These are phyloP conservation scores for Saccharomyces hybrid DNA, from an alignment of 1,139 yeast genomes.

Conservation along the genomic window DNA sequence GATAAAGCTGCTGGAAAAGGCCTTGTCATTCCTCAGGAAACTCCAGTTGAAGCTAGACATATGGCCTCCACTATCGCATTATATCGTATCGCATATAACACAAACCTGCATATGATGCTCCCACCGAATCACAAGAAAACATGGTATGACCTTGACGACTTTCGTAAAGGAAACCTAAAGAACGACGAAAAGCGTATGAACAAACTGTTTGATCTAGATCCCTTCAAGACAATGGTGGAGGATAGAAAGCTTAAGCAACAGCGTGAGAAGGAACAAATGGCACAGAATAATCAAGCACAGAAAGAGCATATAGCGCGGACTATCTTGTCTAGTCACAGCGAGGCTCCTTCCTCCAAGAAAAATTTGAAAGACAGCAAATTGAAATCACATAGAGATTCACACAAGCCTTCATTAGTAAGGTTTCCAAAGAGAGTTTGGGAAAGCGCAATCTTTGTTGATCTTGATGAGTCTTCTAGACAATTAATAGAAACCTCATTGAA, in stretches of 20 bases:
- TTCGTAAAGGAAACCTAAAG: conserved; percentile 39
- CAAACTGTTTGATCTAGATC: conserved; percentile 55
- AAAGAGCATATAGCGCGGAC: conserved; percentile 33
- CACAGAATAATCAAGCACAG: conserved; percentile 32
- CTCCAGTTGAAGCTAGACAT: conserved; percentile 85
- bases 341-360: conserved; percentile 3
- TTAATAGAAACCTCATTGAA: conserved; percentile 49
- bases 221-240: conserved; percentile 57
- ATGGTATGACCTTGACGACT: conserved; percentile 66
- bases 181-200: conserved; percentile 39
- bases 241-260: conserved; percentile 40
- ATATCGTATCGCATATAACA: conserved; percentile 69
- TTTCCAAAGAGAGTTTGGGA: conserved; percentile 65
- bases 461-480: conserved; percentile 38
- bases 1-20: conserved; percentile 32
- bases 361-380: conserved; percentile 5
- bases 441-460: conserved; percentile 43
- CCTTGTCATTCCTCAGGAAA: conserved; percentile 54
- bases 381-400: not conserved
- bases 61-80: conserved; percentile 82
- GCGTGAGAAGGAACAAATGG: conserved; percentile 40
- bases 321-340: conserved; percentile 16
- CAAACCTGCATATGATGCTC: conserved; percentile 77
- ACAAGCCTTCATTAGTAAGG: conserved; percentile 17
- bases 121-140: conserved; percentile 74